A percentile compares a stretch with the other conserved stretches of the same genome.
phyloP scores from a whole-genome alignment of 768 basidiomycete species.

The Lentinula sp. region DNA sequence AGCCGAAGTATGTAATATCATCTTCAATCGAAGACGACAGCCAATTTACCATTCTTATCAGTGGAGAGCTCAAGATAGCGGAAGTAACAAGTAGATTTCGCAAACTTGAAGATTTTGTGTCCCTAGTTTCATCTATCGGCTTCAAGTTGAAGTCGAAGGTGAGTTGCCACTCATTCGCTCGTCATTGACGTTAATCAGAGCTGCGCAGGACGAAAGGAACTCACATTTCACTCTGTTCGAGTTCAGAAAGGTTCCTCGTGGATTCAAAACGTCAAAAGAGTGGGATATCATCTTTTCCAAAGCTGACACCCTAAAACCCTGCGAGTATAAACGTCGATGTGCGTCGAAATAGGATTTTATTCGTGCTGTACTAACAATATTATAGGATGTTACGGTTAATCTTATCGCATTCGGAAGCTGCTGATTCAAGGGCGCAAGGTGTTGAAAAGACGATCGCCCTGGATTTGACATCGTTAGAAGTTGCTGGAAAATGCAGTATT shows the following conservation, averaged over 20 bases:
- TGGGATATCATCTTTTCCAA: conserved; percentile 52
- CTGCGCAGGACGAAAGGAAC: conserved; percentile 68
- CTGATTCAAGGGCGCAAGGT: conserved; percentile 39
- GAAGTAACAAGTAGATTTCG: conserved; percentile 86
- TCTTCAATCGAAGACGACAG: not conserved
- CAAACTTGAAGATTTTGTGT: conserved; percentile 58
- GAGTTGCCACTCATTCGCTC: conserved; percentile 6
- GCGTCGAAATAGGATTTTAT: not conserved
- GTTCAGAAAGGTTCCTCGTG: conserved; percentile 57
- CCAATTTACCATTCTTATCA: conserved; percentile 20
- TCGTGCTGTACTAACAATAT: not conserved
- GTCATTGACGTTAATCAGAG: not conserved
- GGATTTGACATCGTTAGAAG: not conserved
- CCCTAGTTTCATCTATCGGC: conserved; percentile 60
- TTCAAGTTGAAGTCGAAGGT: conserved; percentile 73
- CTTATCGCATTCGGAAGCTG: not conserved
- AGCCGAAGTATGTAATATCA: conserved; percentile 56
- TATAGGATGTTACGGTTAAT: not conserved
- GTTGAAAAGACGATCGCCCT: conserved; percentile 87
- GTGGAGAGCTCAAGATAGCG: conserved; percentile 81
- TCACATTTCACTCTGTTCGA: conserved; percentile 84
- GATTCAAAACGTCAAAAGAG: conserved; percentile 44
- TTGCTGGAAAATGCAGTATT: too few species aligned
- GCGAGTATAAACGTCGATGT: conserved; percentile 87
- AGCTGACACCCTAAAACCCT: conserved; percentile 69